Percentiles rank a stretch among this genome's conserved stretches.
These are phyloP conservation scores for Stephanocyclus meneghinianus DNA, from an alignment of 352 stramenopile genomes.

Conservation along the genomic window DNA sequence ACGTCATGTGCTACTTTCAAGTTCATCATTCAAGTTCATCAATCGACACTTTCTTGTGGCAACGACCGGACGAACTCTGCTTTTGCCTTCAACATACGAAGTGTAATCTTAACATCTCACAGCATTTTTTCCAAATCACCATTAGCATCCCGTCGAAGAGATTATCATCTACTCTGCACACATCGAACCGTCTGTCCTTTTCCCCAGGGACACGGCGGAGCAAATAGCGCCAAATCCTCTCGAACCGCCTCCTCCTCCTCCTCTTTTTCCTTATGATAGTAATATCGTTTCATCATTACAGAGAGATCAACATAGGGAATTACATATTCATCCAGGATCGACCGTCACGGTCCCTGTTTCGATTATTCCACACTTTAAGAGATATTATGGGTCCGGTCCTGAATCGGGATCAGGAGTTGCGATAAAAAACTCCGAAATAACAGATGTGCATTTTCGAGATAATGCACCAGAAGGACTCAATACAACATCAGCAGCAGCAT, in stretches of 20 bases:
- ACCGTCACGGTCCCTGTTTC: conserved; percentile 47
- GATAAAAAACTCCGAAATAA: neutral
- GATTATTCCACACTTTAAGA: conserved; percentile 48
- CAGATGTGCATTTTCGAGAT: neutral
- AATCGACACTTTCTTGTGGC: neutral
- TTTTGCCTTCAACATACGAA: neutral
- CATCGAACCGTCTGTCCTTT: conserved; percentile 53
- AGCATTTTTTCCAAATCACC: conserved; percentile 3
- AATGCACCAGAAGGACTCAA: neutral
- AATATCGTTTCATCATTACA: conserved; percentile 11
- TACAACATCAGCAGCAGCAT: neutral
- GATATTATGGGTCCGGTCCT: conserved; percentile 19
- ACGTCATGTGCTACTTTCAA: too few species aligned
- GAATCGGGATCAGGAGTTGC: neutral
- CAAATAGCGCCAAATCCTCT: conserved; percentile 1
- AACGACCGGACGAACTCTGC: neutral
- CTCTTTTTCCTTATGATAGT: conserved; percentile 32
- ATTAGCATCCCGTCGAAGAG: conserved; percentile 40
- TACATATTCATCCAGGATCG: conserved; percentile 42
- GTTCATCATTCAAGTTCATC: neutral
- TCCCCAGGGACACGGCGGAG: conserved; percentile 15
- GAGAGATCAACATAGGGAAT: neutral
- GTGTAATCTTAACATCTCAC: neutral
- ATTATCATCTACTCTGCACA: conserved; percentile 57
- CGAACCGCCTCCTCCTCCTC: conserved; percentile 12